Evolutionary conservation across 805 yeast species (phyloP).

Genomic region (Wickerhamiella azymoides): DNA sequence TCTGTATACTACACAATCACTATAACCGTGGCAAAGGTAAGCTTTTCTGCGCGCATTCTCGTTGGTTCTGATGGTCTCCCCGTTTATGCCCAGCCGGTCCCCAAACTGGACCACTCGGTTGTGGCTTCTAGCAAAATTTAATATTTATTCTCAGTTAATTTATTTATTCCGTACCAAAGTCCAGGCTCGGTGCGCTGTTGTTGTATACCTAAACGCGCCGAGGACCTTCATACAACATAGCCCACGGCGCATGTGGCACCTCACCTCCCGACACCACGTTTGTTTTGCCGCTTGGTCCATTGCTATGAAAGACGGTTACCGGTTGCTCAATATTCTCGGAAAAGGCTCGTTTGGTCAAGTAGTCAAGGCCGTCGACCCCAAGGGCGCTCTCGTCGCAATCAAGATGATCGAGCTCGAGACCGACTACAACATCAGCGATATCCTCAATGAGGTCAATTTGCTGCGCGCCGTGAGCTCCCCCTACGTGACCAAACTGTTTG

Average conservation of each 20-base stretch:
- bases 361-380: constrained; percentile 22
- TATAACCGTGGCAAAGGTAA: neutral
- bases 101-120: neutral
- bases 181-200: too few species aligned
- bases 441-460: constrained; percentile 67
- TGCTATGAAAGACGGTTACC: neutral
- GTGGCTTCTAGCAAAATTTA: too few species aligned
- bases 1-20: neutral
- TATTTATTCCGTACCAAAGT: neutral
- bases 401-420: constrained; percentile 74
- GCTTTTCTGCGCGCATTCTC: neutral
- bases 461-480: constrained; percentile 52
- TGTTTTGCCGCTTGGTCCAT: too few species aligned
- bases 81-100: neutral
- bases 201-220: neutral
- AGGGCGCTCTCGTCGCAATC: constrained; percentile 53
- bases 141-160: too few species aligned
- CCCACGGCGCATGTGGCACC: neutral
- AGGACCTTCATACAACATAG: too few species aligned
- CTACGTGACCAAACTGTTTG: constrained; percentile 51
- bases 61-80: neutral
- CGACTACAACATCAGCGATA: constrained; percentile 51
- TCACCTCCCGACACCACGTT: too few species aligned
- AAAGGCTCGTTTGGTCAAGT: constrained; percentile 21
- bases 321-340: constrained; percentile 13